Evolutionary conservation across 345 rosid genomes (phyloP).

Genomic region (Reutealis trisperma): DNA sequence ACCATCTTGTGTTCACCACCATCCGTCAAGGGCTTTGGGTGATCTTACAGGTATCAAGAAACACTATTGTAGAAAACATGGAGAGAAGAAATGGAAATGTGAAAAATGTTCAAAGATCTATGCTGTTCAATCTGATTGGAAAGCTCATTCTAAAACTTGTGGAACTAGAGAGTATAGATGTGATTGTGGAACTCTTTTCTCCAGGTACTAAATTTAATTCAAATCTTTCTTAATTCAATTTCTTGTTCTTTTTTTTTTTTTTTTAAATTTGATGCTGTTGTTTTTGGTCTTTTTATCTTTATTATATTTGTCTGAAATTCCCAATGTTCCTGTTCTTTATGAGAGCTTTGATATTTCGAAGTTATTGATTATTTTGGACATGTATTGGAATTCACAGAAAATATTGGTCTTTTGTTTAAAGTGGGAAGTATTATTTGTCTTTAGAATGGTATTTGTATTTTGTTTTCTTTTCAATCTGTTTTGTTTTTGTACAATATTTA

Average conservation of each 20-base stretch:
- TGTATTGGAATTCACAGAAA: slow-evolving; percentile 4
- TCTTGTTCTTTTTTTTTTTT: too few relatives aligned
- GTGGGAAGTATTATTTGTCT: slow-evolving; percentile 25
- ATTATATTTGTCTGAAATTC: slow-evolving; percentile 21
- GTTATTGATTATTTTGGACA: slow-evolving; percentile 19
- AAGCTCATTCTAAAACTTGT: slow-evolving; percentile 94
- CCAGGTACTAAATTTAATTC: slow-evolving; percentile 51
- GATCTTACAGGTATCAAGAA: slow-evolving; percentile 97
- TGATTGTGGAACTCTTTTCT: slow-evolving; percentile 92
- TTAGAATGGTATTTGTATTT: slow-evolving; percentile 27
- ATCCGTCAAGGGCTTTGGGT: slow-evolving; percentile 90
- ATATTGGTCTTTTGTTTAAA: slow-evolving; percentile 26
- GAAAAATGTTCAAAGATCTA: slow-evolving; percentile 88
- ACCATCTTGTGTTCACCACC: slow-evolving; percentile 79
- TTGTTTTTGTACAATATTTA: slow-evolving; percentile 20
- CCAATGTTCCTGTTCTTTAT: slow-evolving; percentile 16
- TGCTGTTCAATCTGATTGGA: slow-evolving; percentile 98
- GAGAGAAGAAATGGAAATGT: slow-evolving; percentile 97
- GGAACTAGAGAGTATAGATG: slow-evolving; percentile 94
- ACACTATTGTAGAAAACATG: slow-evolving; percentile 89
- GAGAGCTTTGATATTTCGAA: slow-evolving; percentile 10
- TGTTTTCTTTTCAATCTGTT: slow-evolving; percentile 4
- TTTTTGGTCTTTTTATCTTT: slow-evolving; percentile 20
- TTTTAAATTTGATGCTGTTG: neutral
- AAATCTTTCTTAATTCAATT: neutral